phyloP scores from a whole-genome alignment of 2,329 filamentous ascomycete species.

The Aspergillus sp. region DNA sequence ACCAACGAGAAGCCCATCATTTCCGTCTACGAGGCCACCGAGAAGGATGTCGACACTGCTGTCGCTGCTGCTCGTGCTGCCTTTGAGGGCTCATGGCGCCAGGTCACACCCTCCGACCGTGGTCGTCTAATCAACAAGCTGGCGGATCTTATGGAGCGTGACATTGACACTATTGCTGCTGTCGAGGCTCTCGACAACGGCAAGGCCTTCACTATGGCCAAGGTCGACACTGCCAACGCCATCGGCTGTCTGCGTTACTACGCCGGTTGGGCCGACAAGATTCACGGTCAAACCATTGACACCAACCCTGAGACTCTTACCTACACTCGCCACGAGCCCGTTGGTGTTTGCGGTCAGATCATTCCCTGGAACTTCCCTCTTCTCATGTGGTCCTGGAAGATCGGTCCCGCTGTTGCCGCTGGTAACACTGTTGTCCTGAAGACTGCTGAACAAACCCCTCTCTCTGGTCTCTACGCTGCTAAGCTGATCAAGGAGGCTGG shows the following conservation, averaged over 20 bases:
- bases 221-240: slow-evolving; percentile 69
- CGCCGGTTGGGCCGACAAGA: slow-evolving; percentile 93
- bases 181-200: slow-evolving; percentile 73
- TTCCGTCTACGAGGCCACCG: slow-evolving; percentile 78
- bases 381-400: slow-evolving; percentile 83
- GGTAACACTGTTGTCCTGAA: slow-evolving; percentile 65
- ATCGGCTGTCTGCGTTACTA: slow-evolving; percentile 80
- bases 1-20: slow-evolving; percentile 80
- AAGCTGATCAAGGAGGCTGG: slow-evolving; percentile 59
- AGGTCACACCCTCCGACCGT: slow-evolving; percentile 68
- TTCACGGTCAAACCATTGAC: slow-evolving; percentile 83
- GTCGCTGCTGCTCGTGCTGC: slow-evolving; percentile 83
- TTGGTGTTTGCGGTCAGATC: slow-evolving; percentile 82
- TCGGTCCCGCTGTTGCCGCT: slow-evolving; percentile 67
- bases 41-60: slow-evolving; percentile 74
- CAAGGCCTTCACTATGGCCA: slow-evolving; percentile 48
- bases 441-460: slow-evolving; percentile 65
- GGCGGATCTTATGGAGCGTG: slow-evolving; percentile 76
- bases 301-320: slow-evolving; percentile 75
- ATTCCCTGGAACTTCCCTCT: slow-evolving; percentile 89
- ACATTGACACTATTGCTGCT: slow-evolving; percentile 71
- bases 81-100: slow-evolving; percentile 71
- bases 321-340: slow-evolving; percentile 78
- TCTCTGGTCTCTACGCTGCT: slow-evolving; percentile 62
- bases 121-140: slow-evolving; percentile 71